Evolutionary conservation across 495 filamentous ascomycete genomes (phyloP), one percentile per base, ranked within the genome.

Genomic region (Trypethelium eluteriae): DNA sequence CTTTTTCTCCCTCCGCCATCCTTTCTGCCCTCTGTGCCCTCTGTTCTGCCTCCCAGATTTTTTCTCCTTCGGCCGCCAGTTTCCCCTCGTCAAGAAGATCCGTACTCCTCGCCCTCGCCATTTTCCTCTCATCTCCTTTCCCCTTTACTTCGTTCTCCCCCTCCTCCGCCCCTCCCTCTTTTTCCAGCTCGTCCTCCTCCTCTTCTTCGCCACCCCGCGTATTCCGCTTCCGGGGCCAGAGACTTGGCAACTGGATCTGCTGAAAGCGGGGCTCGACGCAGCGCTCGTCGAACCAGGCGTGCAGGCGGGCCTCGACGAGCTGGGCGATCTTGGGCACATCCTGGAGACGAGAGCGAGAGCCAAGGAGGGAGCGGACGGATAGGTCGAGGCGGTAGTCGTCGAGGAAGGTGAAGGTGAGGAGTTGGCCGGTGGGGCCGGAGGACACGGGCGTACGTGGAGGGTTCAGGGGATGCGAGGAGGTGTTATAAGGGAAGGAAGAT

Each of bases 321-420:
- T 97, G 92, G 0, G 95, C 95, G 62, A 98, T 95, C 75, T 98
- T 98, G 11, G 94, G 94, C 12, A 98, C 91, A 78, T 98, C 95
- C 75, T 97, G 93, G 11, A 98, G 79, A 25, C 95, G 81, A 44
- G 88, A 91, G 38, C 95, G 86, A 39, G 89, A 93, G 39, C 94
- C 94, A n/a, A 98, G 86, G 34, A 98, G 84, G 49, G 90, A 94
- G 61, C 92, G 87, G 38, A 96, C 91, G 10, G 86, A 90, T 49
- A 98, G 88, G 73, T 98, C 94, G 16, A 98, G 86, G 2, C 93
- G 82, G 79, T 98, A 98, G 76, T 98, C 93, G 64, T 95, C 92
- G 10, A 96, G 85, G 76, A 98, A 98, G 18, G 89, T 92, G 74
- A 98, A 97, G 1, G 90, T 89, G 71, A 98, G 88, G 69, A 90